phyloP scores from a whole-genome alignment of 1,284 basidiomycete species.

The Pseudozyma hubeiensis region DNA sequence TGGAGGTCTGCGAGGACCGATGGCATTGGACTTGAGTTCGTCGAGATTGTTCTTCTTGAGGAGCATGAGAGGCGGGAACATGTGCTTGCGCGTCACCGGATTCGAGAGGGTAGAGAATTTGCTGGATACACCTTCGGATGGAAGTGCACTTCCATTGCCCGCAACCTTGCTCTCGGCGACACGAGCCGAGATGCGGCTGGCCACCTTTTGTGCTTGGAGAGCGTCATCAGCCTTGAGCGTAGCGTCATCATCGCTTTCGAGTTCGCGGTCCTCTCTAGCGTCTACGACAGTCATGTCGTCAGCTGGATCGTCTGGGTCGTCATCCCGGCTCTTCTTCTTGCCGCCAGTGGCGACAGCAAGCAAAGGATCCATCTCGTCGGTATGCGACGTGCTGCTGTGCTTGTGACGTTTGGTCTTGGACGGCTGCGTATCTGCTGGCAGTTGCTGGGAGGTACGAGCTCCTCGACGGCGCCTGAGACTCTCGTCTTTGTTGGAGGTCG shows the following conservation, averaged over 20 bases:
- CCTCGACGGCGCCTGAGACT: conserved; percentile 14
- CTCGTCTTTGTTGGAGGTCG: neutral
- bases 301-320: conserved; percentile 2
- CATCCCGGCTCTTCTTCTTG: neutral
- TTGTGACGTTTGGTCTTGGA: conserved; percentile 1
- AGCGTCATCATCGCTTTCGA: conserved; percentile 29
- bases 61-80: conserved; percentile 64
- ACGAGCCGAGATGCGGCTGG: conserved; percentile 44
- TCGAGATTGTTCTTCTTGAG: conserved; percentile 52
- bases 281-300: conserved; percentile 9
- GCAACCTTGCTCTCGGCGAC: conserved; percentile 10
- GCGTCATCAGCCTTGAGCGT: conserved; percentile 23
- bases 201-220: conserved; percentile 30
- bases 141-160: conserved; percentile 10
- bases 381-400: conserved; percentile 2
- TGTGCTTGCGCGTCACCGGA: conserved; percentile 46
- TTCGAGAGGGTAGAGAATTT: conserved; percentile 45
- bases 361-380: conserved; percentile 14
- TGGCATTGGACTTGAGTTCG: conserved; percentile 65
- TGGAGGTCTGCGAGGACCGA: conserved; percentile 59
- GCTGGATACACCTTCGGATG: conserved; percentile 33
- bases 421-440: neutral
- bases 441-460: conserved; percentile 6
- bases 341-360: neutral
- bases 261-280: neutral